Evolutionary conservation across 73 alveolate species (phyloP), one percentile per base, ranked within the genome.

Genomic region (Paramecium primaurelia): DNA sequence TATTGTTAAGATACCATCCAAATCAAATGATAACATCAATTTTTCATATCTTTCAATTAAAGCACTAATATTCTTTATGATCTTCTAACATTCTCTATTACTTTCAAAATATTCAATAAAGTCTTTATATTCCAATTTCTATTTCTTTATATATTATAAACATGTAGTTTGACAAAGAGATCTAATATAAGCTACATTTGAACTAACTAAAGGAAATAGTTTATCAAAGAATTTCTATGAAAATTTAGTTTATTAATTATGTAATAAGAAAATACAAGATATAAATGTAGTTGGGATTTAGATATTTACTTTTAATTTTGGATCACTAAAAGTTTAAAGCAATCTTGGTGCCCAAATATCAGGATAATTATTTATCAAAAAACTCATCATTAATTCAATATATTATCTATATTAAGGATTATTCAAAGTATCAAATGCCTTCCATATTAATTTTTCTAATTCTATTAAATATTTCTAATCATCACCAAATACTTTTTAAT

Each of bases 81-180:
- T 89, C 36, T 89, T 89, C 14, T 25, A 40, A 34, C 92, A 89
- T 73, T 89, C 94, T 47, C 88, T 44, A 44, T 89, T 89, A 42
- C 71, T 60, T 22, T 77, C 42, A 45, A 89, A 89, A 71, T 64
- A 89, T 32, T 71, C 71, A 11, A 71, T 30, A 28, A 89, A 71
- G 38, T 89, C 88, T 11, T 69, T 25, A 11, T 16, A 89, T 49
- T 89, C 91, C 20, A 59, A 51, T 44, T 89, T 71, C 40, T 71
- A 14, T 47, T 30, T 36, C n/a, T 47, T 86, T n/a, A 59, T 86
- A 30, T 58, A 58, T 86, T 86, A 28, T 14, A 86, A 58, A 37
- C 68, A 86, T 0, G 51, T 58, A 28, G 83, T 37, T 58, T 58
- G 20, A 58, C 92, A 86, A 54, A 86, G 71, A 11, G 86, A 49